These are phyloP conservation scores for Scheffersomyces lignicola DNA, from an alignment of 1,139 yeast genomes.

Conservation along the genomic window DNA sequence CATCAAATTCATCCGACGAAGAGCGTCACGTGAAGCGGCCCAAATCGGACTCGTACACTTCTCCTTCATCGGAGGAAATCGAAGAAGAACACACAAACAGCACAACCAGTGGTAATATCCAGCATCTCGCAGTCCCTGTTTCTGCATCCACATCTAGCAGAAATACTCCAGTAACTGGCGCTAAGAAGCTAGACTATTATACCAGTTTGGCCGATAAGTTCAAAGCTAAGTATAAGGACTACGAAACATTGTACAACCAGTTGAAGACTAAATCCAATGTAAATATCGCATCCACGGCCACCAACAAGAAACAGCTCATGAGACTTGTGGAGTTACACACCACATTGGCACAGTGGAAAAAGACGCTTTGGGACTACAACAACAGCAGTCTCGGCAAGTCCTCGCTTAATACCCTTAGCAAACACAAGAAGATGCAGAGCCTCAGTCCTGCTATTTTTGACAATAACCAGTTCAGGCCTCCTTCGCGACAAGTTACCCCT, in stretches of 20 bases:
- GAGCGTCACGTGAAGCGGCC: conserved; percentile 13
- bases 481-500: neutral
- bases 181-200: conserved; percentile 22
- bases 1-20: conserved; percentile 17
- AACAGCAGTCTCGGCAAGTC: conserved; percentile 4
- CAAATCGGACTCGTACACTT: conserved; percentile 21
- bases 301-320: conserved; percentile 21
- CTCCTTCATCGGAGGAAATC: conserved; percentile 32
- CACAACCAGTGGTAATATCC: too few species aligned
- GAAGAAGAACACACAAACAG: conserved; percentile 11
- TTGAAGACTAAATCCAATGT: conserved; percentile 15
- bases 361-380: conserved; percentile 36
- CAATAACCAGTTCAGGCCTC: neutral
- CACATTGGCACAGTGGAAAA: conserved; percentile 35
- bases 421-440: conserved; percentile 1
- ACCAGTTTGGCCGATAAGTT: conserved; percentile 36
- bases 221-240: conserved; percentile 38
- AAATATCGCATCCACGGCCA: neutral
- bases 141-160: neutral
- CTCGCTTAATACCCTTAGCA: neutral
- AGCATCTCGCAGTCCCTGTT: neutral
- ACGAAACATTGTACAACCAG: conserved; percentile 30
- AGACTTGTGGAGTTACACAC: conserved; percentile 38
- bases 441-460: conserved; percentile 1
- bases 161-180: conserved; percentile 5